Evolutionary conservation across 108 stramenopile genomes (phyloP).

Genomic region (Fragilariopsis cylindrus): DNA sequence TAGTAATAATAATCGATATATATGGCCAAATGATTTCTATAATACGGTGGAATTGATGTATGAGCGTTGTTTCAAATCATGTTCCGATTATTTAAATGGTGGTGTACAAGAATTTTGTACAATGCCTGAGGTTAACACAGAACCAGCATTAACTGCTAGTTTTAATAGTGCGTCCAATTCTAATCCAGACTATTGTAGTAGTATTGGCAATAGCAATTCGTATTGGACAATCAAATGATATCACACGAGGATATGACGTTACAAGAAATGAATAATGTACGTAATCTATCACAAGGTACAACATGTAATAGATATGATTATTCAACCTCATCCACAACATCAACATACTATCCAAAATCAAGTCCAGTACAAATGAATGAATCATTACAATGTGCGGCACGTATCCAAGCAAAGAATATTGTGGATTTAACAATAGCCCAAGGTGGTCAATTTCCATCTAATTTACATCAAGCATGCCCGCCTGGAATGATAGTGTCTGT

Average conservation of each 20-base stretch:
- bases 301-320: neutral
- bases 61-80: neutral
- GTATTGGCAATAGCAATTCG: no score
- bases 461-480: constrained; percentile 3
- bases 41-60: neutral
- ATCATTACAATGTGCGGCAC: neutral
- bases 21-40: neutral
- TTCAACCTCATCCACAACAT: neutral
- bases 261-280: neutral
- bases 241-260: neutral
- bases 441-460: neutral
- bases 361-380: constrained; percentile 1
- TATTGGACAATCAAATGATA: neutral
- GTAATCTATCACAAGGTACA: neutral
- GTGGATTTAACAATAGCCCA: neutral
- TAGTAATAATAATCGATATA: neutral
- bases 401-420: constrained; percentile 15
- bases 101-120: neutral
- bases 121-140: neutral
- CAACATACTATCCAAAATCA: constrained; percentile 7
- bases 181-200: no score
- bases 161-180: no score
- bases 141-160: no score
- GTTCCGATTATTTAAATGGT: neutral
- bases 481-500: neutral